Evolutionary conservation across 1,284 basidiomycete species (phyloP), one percentile per base, ranked within the genome.

Genomic region (Ustilago lituana): DNA sequence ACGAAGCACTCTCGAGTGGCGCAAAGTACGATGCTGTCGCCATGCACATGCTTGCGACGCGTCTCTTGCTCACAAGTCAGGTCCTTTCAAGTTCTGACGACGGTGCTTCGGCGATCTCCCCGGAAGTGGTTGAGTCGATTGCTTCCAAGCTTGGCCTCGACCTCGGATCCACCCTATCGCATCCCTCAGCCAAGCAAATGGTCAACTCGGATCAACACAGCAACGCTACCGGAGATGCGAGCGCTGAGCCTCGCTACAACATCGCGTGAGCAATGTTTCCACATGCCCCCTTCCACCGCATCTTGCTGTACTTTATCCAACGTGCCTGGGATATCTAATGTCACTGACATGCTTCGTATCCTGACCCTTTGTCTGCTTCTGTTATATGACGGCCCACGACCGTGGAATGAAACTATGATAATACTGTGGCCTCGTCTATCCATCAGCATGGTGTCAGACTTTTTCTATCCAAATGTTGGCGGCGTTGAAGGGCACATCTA

Each of bases 401-500:
- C 29, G n/a, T n/a, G n/a, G n/a, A n/a, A n/a, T n/a, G n/a, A n/a
- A n/a, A 35, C 39, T 9, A 7, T 5, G 19, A 2, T 24, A 7
- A 20, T 10, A 11, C 26, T 15, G 23, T 19, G 38, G 22, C 14
- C 20, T 36, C 12, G 17, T 29, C 24, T 26, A 26, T n/a, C 24
- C 8, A 14, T 12, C 51, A 94, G 92, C 23, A 94, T 99, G 91
- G 88, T 98, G 43, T 93, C 90, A 44, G 95, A 99, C 83, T 99
- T 98, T 85, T 99, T 98, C 84, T 90, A 92, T 79, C 95, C 95
- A 0, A 87, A 89, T 65, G 90, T 96, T 3, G 96, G 96, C 22
- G 96, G 96, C 10, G 94, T 99, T 22, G 96, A 98, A 83, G 94
- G 89, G 65, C 94, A 98, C 83, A 94, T 98, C 47, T 97, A 93